These are phyloP conservation scores for Eucalyptus viminalis DNA, from an alignment of 345 rosid genomes.

Conservation along the genomic window DNA sequence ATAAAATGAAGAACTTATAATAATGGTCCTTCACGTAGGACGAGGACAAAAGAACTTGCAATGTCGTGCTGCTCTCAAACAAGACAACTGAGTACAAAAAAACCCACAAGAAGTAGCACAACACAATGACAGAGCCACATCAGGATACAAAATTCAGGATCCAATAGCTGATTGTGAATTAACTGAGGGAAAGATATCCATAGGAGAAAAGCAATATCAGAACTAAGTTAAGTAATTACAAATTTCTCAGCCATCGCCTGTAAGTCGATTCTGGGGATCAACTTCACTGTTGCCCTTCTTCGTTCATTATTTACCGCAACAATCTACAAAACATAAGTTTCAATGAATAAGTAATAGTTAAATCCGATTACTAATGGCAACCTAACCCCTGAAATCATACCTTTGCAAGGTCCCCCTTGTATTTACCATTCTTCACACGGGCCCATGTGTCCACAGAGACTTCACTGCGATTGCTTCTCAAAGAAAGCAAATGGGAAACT, in stretches of 20 bases:
- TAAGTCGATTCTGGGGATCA: constrained; percentile 88
- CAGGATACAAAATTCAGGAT: background rate
- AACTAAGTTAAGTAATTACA: constrained; percentile 16
- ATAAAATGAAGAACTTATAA: background rate
- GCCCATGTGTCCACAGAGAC: constrained; percentile 71
- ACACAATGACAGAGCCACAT: background rate
- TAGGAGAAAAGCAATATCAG: background rate
- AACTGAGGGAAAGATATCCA: background rate
- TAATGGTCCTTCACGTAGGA: background rate
- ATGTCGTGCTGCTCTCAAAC: background rate
- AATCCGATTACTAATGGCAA: background rate
- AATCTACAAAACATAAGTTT: constrained; percentile 35
- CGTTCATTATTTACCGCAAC: constrained; percentile 59
- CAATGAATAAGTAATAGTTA: background rate
- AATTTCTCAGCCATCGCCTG: constrained; percentile 69
- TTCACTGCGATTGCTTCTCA: constrained; percentile 33
- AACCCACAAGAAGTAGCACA: background rate
- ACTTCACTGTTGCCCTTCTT: constrained; percentile 67
- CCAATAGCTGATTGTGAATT: background rate
- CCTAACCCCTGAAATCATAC: constrained; percentile 7
- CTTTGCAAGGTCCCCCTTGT: constrained; percentile 94
- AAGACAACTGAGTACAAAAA: background rate
- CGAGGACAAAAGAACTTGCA: background rate
- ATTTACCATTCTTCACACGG: constrained; percentile 78
- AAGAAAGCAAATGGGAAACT: constrained; percentile 46